These are phyloP conservation scores for Talaromyces ruber DNA, from an alignment of 495 filamentous ascomycete species.

Conservation along the genomic window DNA sequence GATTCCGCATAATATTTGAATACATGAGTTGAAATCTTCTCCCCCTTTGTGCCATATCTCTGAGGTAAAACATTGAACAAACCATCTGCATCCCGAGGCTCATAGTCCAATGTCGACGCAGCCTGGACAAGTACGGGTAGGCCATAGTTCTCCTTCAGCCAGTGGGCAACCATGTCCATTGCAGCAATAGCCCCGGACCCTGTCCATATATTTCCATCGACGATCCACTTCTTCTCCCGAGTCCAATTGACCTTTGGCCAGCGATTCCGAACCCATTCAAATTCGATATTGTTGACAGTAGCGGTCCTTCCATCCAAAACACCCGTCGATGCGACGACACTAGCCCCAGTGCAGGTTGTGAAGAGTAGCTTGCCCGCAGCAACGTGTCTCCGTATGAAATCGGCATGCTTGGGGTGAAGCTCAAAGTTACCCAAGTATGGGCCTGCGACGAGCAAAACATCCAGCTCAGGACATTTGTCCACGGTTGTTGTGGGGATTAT, in stretches of 20 bases:
- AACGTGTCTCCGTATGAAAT: conserved; percentile 18
- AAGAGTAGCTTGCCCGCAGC: conserved; percentile 15
- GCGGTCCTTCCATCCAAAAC: conserved; percentile 18
- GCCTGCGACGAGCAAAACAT: conserved; percentile 19
- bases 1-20: conserved; percentile 1
- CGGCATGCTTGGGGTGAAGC: conserved; percentile 11
- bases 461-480: conserved; percentile 19
- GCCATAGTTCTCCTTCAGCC: conserved; percentile 22
- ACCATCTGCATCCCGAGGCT: conserved; percentile 10
- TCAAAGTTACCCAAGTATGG: conserved; percentile 9
- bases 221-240: conserved; percentile 21
- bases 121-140: conserved; percentile 10
- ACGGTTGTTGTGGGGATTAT: conserved; percentile 17
- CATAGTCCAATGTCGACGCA: conserved; percentile 12
- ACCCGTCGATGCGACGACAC: conserved; percentile 13
- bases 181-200: conserved; percentile 23
- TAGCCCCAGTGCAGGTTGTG: conserved; percentile 20
- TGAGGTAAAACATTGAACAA: conserved; percentile 11
- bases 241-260: conserved; percentile 26
- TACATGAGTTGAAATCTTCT: conserved; percentile 17
- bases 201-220: conserved; percentile 31
- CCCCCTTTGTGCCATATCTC: conserved; percentile 9
- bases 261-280: conserved; percentile 10
- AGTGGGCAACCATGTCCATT: conserved; percentile 30
- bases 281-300: conserved; percentile 19